These are phyloP conservation scores for Salix viminalis DNA, from an alignment of 345 rosid species.

Conservation along the genomic window DNA sequence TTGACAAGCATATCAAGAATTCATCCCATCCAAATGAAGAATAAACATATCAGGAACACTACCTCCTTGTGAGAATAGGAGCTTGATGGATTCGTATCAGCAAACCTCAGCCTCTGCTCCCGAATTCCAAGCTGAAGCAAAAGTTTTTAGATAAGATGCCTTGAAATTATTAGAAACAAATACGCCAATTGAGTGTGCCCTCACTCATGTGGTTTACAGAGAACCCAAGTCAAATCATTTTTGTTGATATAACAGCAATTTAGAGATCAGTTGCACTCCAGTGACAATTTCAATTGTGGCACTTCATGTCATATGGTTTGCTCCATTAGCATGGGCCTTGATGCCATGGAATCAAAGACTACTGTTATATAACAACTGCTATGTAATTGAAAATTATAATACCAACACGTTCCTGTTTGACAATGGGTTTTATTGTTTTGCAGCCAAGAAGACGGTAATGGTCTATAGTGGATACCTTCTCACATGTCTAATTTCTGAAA, in stretches of 20 bases:
- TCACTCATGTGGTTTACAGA: neutral
- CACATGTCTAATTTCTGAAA: neutral
- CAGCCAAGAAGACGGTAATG: neutral
- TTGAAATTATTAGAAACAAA: neutral
- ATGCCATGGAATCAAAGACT: neutral
- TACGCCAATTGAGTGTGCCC: neutral
- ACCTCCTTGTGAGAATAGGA: slow-evolving; percentile 92
- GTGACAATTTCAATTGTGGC: neutral
- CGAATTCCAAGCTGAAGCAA: slow-evolving; percentile 62
- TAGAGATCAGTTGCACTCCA: neutral
- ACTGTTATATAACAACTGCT: too few relatives aligned
- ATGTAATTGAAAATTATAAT: too few relatives aligned
- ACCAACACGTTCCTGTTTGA: neutral
- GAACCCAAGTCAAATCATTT: neutral
- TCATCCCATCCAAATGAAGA: slow-evolving; percentile 1
- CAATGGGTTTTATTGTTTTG: neutral
- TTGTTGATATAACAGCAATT: neutral
- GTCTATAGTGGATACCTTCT: too few relatives aligned
- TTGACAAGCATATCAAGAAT: slow-evolving; percentile 4
- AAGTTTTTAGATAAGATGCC: slow-evolving; percentile 16
- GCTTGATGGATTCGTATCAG: slow-evolving; percentile 61
- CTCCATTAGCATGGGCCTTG: neutral
- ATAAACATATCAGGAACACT: neutral
- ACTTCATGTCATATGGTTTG: neutral
- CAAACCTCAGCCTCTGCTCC: slow-evolving; percentile 81